These are phyloP conservation scores for Astrephomene gubernaculifera DNA, from an alignment of 139 green algal genomes.

Conservation along the genomic window DNA sequence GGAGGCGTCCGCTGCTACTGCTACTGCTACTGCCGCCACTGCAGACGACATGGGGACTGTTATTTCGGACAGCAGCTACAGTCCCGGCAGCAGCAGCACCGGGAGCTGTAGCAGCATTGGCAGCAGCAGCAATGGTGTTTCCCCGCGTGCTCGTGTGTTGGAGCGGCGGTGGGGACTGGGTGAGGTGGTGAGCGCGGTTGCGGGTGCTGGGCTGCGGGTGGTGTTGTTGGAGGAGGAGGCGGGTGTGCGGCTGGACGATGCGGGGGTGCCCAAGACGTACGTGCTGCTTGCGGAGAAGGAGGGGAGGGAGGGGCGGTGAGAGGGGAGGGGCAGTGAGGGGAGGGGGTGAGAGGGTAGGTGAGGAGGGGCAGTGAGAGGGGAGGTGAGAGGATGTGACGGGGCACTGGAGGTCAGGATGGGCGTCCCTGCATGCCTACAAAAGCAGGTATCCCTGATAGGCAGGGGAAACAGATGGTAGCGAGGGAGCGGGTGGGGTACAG, in stretches of 20 bases:
- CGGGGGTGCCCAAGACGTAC: constrained; percentile 58
- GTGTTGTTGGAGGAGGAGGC: constrained; percentile 61
- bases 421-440: no score
- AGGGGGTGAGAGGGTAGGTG: not conserved
- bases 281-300: constrained; percentile 51
- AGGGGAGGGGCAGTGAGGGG: not conserved
- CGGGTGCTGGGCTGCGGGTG: constrained; percentile 13
- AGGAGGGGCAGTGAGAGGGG: not conserved
- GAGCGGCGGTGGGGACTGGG: constrained; percentile 58
- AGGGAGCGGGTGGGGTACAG: no score
- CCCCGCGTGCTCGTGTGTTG: constrained; percentile 1
- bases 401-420: no score
- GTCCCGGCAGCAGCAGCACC: not conserved
- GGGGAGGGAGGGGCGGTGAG: not conserved
- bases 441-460: no score
- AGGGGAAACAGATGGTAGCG: no score
- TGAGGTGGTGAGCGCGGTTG: constrained; percentile 57
- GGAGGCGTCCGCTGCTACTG: not conserved
- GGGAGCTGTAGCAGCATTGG: not conserved
- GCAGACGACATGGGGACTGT: no score
- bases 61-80: no score
- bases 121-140: not conserved
- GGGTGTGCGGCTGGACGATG: constrained; percentile 48
- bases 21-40: no score
- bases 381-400: no score